Percentiles rank a stretch among this genome's conserved stretches.
Evolutionary conservation across 176 grass and related monocot genomes (phyloP).

Genomic region (Zea luxurians): DNA sequence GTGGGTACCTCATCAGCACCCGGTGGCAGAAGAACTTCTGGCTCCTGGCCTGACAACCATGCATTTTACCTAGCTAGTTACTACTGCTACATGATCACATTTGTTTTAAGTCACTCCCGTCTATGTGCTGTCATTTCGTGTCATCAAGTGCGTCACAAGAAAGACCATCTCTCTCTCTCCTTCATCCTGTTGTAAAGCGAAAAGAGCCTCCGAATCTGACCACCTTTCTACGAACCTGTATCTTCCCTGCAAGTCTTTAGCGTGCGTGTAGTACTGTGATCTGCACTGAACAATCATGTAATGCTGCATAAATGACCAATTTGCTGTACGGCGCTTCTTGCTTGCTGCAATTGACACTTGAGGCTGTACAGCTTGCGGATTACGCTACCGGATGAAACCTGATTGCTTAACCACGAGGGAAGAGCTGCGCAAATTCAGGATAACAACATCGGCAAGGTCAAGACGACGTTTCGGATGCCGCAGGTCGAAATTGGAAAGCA

Average conservation of each 20-base stretch:
- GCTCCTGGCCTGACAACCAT: constrained; percentile 67
- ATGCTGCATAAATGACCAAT: constrained; percentile 24
- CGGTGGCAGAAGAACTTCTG: constrained; percentile 99
- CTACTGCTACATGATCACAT: constrained; percentile 15
- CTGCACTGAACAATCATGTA: constrained; percentile 20
- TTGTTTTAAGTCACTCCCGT: constrained; percentile 18
- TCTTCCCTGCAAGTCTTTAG: background rate
- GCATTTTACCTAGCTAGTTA: background rate
- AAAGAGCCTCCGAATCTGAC: constrained; percentile 43
- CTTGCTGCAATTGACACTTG: background rate
- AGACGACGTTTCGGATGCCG: background rate
- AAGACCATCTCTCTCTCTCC: background rate
- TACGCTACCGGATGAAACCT: background rate
- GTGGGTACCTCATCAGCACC: constrained; percentile 81
- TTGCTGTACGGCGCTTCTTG: background rate
- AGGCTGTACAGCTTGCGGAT: background rate
- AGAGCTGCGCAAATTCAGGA: background rate
- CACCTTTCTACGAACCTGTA: constrained; percentile 12
- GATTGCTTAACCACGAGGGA: background rate
- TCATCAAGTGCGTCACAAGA: constrained; percentile 11
- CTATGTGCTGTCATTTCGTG: constrained; percentile 23
- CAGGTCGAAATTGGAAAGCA: background rate
- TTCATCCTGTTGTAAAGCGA: constrained; percentile 41
- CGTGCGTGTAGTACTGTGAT: background rate
- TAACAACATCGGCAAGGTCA: background rate